Base-by-base conservation (phyloP, 805 yeast genomes). In the Crinitomyces ghanaensis region DNA sequence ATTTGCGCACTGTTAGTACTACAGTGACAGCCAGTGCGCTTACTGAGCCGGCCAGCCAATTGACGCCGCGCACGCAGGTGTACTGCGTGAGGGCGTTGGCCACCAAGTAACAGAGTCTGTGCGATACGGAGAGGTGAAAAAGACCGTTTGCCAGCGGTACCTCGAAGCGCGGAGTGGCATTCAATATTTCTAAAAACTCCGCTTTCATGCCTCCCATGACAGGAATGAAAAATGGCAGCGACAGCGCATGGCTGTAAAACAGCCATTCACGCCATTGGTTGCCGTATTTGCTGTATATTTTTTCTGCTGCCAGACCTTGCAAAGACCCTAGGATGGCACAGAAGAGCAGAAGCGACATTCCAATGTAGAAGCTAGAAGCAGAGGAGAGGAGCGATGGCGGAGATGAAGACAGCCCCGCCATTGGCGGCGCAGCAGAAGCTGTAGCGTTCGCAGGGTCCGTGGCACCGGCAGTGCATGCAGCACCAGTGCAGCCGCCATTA, bases 61-160 rank as follows among this genome's bases (percentile, higher is more conserved):
- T 77, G 8, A 79, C 88, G 4, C 88, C 85, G 7, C 69, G 55
- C 2, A 76, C 71, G 47, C 93, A 80, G 3, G 72, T 32, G 42
- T 67, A 62, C 51, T 76, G 83, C 0, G 81, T 70, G 1, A 62
- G 9, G n/a, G 64, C 63, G 45, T 74, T 76, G 9, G 61, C 40
- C 2, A 54, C 9, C 13, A 73, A 44, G 42, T 55, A 53, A 5
- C 48, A 34, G 12, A 48, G 33, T 28, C 45, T 56, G 22, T 45
- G 41, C 2, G 60, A 50, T 8, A 60, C 6, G 31, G 17, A 8
- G n/a, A n/a, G n/a, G n/a, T n/a, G n/a, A n/a, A n/a, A n/a, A n/a
- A n/a, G n/a, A n/a, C n/a, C n/a, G n/a, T n/a, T n/a, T 1, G 48
- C 48, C 6, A 45, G 17, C 5, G 48, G 26, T 5, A 25, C 21